Evolutionary conservation across 495 filamentous ascomycete genomes (phyloP), one percentile per base, ranked within the genome.

Genomic region (Xylaria scruposa): DNA sequence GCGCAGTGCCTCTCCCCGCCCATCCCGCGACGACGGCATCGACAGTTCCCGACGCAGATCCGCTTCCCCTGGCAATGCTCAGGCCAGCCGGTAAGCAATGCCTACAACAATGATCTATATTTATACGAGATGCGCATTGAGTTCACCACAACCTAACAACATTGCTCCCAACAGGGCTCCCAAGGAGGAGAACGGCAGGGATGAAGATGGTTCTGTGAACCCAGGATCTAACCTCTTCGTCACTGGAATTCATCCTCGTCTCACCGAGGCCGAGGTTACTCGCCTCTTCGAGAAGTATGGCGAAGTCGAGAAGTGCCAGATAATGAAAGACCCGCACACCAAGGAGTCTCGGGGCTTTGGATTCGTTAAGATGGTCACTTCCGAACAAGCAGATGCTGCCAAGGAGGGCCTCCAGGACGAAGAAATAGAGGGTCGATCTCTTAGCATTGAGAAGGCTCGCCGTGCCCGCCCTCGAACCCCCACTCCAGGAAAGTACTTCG

Each of bases 401-500:
- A 97, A 97, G 85, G 97, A 98, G 72, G 94, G 93, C 70, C 86
- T 99, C 56, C 94, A 97, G 83, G 95, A 96, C 79, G 96, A 98
- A 83, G 90, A 93, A 71, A 94, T 97, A 73, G 95, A 98, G 78
- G 97, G 97, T 71, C 93, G 95, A 75, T 97, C 95, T 69, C 85
- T 99, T 72, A 97, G 94, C 87, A 98, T 99, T 72, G 97, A 99
- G 89, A 99, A 98, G 88, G 96, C 96, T 79, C 93, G 96, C 78
- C 93, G 96, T 82, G 91, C 92, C 79, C 91, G 93, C 72, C 97
- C 97, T 68, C 92, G 96, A 78, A 98, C 95, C 56, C 96, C 96
- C 15, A 99, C 96, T 71, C 96, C 96, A 46, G 96, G 96, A 83
- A 98, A 98, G 83, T 99, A 99, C 90, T 98, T 97, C 80, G 96